Percentiles rank a stretch among this genome's conserved stretches.
Evolutionary conservation across 495 filamentous ascomycete genomes (phyloP).

Genomic region (Trichoderma parareesei): DNA sequence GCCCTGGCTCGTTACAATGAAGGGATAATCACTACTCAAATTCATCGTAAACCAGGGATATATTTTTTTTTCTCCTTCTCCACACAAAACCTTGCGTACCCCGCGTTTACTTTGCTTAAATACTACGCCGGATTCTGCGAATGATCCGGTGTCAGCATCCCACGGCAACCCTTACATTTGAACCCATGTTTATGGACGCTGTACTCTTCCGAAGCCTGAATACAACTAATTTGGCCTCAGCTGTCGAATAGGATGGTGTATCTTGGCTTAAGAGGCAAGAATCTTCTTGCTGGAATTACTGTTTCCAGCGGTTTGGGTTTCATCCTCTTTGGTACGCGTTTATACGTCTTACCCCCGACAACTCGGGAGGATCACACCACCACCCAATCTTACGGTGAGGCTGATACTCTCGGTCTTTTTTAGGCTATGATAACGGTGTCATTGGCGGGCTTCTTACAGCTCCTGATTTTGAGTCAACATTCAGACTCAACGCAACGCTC

Average conservation of each 20-base stretch:
- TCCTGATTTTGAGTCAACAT: conserved; percentile 3
- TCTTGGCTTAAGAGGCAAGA: neutral
- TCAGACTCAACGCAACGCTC: neutral
- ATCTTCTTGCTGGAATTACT: neutral
- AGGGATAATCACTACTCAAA: neutral
- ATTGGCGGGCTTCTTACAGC: neutral
- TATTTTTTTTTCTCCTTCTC: neutral
- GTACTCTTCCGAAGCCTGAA: too few relatives aligned
- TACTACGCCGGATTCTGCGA: neutral
- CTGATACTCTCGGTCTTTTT: neutral
- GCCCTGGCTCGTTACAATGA: neutral
- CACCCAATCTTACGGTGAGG: too few relatives aligned
- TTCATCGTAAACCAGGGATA: too few relatives aligned
- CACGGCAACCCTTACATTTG: too few relatives aligned
- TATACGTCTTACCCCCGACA: too few relatives aligned
- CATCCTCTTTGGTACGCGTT: neutral
- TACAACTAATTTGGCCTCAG: neutral
- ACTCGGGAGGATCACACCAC: too few relatives aligned
- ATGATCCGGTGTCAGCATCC: neutral
- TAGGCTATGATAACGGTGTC: conserved; percentile 3
- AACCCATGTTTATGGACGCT: too few relatives aligned
- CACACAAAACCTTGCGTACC: neutral
- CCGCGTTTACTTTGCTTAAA: conserved; percentile 1
- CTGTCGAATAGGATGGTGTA: neutral
- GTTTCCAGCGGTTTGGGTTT: conserved; percentile 1